Base-by-base conservation (phyloP, 106 monocot species). In the Dendrobium huoshanense region DNA sequence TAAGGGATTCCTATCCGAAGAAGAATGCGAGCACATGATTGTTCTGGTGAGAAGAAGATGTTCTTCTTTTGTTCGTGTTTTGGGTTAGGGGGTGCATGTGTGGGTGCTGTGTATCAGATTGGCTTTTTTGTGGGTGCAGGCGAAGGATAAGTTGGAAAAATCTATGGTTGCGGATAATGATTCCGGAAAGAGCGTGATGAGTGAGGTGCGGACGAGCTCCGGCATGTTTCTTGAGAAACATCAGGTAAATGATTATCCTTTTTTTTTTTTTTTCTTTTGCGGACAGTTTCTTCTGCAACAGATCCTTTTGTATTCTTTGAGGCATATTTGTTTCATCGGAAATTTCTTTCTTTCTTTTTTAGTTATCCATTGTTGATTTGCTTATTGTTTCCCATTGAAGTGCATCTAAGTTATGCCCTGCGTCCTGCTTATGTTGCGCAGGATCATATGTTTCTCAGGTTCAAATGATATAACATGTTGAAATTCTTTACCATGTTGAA, bases 201-300 rank as follows among this genome's bases (percentile, higher is more conserved):
- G 96, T 73, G 70, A 87, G 67, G 93, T 91, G 18, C 83, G 96
- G 48, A 96, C 96, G n/a, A 96, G 96, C 81, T 93, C 89, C n/a
- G 93, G 96, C 78, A 90, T 91, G 89, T 96, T 96, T 83, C 80
- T 96, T 27, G 29, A 82, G 5, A 90, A 88, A 80, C 47, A 67
- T 29, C 93, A 96, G 90, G 96, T 96, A 77, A 48, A 77, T 42
- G 6, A 42, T 74, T 74, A 37, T 41, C 43, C 9, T 42, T 74
- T 74, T 7, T 37, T 74, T 74, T 7, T 31, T 44, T 16, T 19
- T 74, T 7, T 31, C 22, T 16, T 19, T 18, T 73, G 40, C 67
- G n/a, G 25, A 25, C 8, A 1, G 40, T 72, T 72, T 72, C 41
- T 74, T 41, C 43, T 43, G 43, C 74, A 42, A 18, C 7, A 5